These are phyloP conservation scores for Xylaria sp. DNA, from an alignment of 2,329 filamentous ascomycete species.

Conservation along the genomic window DNA sequence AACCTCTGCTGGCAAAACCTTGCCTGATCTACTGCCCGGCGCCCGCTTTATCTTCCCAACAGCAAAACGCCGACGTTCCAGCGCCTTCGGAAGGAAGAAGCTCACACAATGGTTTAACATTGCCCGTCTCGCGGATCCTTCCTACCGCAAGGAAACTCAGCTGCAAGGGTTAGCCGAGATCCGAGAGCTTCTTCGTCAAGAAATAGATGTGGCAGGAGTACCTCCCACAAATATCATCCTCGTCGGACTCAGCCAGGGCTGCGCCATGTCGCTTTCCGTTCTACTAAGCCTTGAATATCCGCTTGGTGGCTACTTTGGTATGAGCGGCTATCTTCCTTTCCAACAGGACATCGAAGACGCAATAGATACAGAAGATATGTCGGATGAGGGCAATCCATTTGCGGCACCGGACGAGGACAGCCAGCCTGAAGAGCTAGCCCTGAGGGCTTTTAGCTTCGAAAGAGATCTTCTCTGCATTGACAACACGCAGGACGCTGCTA, in stretches of 20 bases:
- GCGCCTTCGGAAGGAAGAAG: conserved; percentile 54
- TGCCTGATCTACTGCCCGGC: conserved; percentile 52
- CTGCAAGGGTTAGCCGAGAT: conserved; percentile 56
- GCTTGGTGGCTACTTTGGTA: conserved; percentile 59
- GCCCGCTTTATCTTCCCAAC: conserved; percentile 65
- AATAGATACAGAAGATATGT: conserved; percentile 18
- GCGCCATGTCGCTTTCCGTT: conserved; percentile 57
- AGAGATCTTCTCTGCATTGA: conserved; percentile 50
- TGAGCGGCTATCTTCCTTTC: conserved; percentile 60
- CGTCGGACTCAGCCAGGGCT: conserved; percentile 65
- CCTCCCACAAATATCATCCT: conserved; percentile 57
- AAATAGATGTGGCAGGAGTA: conserved; percentile 51
- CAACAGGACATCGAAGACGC: conserved; percentile 50
- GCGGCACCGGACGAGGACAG: neutral
- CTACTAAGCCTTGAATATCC: conserved; percentile 54
- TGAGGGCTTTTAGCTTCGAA: conserved; percentile 48
- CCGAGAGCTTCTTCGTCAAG: conserved; percentile 50
- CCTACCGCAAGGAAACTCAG: conserved; percentile 56
- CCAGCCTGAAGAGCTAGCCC: conserved; percentile 19
- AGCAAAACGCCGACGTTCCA: conserved; percentile 57
- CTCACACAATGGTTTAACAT: conserved; percentile 66
- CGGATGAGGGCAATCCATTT: conserved; percentile 27
- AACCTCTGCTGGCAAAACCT: conserved; percentile 42
- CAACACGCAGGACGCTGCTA: neutral
- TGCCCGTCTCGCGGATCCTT: conserved; percentile 54